Base-by-base conservation (phyloP, 2,329 filamentous ascomycete species). In the Clarireedia homoeocarpa region DNA sequence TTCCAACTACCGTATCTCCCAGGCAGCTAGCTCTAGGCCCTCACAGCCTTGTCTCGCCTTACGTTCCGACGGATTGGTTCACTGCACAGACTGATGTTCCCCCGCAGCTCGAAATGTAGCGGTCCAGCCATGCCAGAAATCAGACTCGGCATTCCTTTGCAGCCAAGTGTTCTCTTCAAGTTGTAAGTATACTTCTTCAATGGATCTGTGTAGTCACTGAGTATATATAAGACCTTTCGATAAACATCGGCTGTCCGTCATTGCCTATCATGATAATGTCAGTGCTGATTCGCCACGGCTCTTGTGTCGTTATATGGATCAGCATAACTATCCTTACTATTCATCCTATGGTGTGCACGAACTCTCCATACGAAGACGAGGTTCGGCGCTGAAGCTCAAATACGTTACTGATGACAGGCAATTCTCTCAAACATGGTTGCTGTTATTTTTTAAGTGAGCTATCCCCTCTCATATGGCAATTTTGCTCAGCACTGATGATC, bases 301-400 rank as follows among this genome's bases (percentile, higher is more conserved):
- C 9, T 58, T 69, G n/a, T 70, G 67, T 51, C 65, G 67, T 14
- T 70, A 64, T 63, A 63, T 66, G 44, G 66, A 68, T 48, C 46
- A 36, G 40, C 60, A 63, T 20, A 58, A 51, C 48, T 63, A 64
- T 47, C 66, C 67, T 4, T 52, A 65, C 70, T 80, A 77, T 63
- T 77, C 79, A 0, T 70, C 75, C 5, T 74, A 71, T 20, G 78
- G 80, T 2, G 74, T 77, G 0, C 79, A 84, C 58, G 77, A 82
- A 63, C 70, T 84, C 10, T 77, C 74, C 53, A 74, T 84, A 44
- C 66, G 71, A 15, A 75, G 81, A 36, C 74, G 76, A 24, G 74
- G 73, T 5, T 74, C 73, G 24, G 74, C 73, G 0, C 69, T 85
- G 9, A 70, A 75, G 34, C 71, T 85, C 46, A 75, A 75, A 47